Conservation (phyloP, 2,329 filamentous ascomycete species). For the Talaromyces sp. region DNA sequence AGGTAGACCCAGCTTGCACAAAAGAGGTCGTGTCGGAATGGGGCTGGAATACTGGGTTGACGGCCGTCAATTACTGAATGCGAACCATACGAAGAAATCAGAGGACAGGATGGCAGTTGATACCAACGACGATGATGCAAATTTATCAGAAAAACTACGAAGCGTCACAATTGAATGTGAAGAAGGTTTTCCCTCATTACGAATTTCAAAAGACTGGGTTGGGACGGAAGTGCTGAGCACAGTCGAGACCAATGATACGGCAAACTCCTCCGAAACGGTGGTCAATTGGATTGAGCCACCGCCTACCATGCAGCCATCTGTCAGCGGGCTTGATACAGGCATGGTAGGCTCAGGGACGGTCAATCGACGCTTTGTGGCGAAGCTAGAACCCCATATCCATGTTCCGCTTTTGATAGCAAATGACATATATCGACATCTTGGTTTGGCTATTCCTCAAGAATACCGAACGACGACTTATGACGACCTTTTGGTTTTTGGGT, state of each 20-base stretch:
- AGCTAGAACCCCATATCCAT: conserved; percentile 42
- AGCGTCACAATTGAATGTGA: conserved; percentile 44
- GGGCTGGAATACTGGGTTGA: conserved; percentile 44
- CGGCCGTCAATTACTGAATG: conserved; percentile 34
- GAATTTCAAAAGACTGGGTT: conserved; percentile 45
- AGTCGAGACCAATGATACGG: conserved; percentile 1
- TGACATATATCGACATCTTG: conserved; percentile 41
- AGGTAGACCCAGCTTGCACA: conserved; percentile 43
- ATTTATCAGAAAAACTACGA: conserved; percentile 30
- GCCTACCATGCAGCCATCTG: conserved; percentile 32
- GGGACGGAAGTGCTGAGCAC: conserved; percentile 33
- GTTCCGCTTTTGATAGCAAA: conserved; percentile 42
- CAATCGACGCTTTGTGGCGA: conserved; percentile 45
- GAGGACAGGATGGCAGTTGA: conserved; percentile 35
- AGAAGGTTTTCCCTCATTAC: conserved; percentile 44
- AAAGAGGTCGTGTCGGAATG: conserved; percentile 38
- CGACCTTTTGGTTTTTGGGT: conserved; percentile 32
- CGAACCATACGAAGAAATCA: conserved; percentile 26
- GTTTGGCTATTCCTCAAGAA: conserved; percentile 39
- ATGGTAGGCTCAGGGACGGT: conserved; percentile 38
- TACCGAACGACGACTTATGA: conserved; percentile 41
- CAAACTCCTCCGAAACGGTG: conserved; percentile 2
- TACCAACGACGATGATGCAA: conserved; percentile 20
- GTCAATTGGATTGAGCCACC: conserved; percentile 42
- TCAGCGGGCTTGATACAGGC: conserved; percentile 35